Evolutionary conservation across 2,329 filamentous ascomycete species (phyloP).

Genomic region (Colletotrichum sp.): DNA sequence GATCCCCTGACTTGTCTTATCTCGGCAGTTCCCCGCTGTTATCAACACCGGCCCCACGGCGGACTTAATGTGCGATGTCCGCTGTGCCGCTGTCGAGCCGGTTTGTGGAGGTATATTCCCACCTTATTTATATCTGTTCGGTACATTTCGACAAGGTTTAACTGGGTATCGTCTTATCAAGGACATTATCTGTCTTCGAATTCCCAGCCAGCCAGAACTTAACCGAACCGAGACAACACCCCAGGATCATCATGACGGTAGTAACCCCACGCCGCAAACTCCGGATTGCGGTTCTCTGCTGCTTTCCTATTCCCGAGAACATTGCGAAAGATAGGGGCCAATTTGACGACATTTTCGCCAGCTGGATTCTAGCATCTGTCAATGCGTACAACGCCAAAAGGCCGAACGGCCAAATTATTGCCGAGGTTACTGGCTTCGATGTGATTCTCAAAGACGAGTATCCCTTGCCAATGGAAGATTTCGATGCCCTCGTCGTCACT

Average conservation of each 20-base stretch:
- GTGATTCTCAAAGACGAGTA: slow-evolving; percentile 35
- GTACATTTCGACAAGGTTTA: not conserved
- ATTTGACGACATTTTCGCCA: not conserved
- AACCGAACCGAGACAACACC: not conserved
- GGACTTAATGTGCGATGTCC: not conserved
- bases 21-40: not conserved
- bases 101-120: not conserved
- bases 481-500: slow-evolving; percentile 42
- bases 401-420: not conserved
- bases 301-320: not conserved
- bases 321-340: not conserved
- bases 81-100: not conserved
- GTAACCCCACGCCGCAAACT: not conserved
- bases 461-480: slow-evolving; percentile 29
- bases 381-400: not conserved
- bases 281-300: not conserved
- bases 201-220: not conserved
- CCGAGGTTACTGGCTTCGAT: slow-evolving; percentile 37
- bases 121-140: not conserved
- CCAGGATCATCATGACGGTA: not conserved
- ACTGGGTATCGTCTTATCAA: not conserved
- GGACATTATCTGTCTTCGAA: not conserved
- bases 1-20: not conserved
- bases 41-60: not conserved
- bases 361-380: not conserved